Evolutionary conservation across 1,284 basidiomycete genomes (phyloP), one percentile per base, ranked within the genome.

Genomic region (Tilletia setariae): DNA sequence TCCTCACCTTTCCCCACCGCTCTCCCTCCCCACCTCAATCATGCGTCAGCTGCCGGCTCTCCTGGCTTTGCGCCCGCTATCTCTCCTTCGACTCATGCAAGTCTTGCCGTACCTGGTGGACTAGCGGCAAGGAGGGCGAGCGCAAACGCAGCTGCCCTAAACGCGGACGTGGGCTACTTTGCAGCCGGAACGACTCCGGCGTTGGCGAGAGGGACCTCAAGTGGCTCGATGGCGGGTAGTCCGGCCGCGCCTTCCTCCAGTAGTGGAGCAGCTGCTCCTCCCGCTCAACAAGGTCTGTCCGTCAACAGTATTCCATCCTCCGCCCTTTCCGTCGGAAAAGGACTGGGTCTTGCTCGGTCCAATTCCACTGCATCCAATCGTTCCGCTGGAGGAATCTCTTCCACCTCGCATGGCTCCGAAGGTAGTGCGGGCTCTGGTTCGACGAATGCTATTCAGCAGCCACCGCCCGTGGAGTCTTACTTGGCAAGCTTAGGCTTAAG

Each of bases 401-500:
- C 62, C 9, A 21, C 62, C 7, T 63, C 62, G 1, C 42, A 46
- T 28, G 62, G 40, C 35, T 43, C 62, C 62, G 62, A 61, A 15
- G 56, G 56, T 15, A 61, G 56, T 30, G 56, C 30, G 3, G 56
- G 56, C 2, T 61, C 56, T 13, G 32, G 25, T 21, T 30, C 56
- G 15, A 40, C 4, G 35, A 32, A 61, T 56, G n/a, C 51, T 13
- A 7, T 30, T 1, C 25, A 28, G 2, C 30, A 42, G 28, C 40
- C 64, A 30, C 64, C 23, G 2, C 70, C 73, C 1, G 65, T 72
- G 25, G 59, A 70, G 51, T 68, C 74, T 9, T 74, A 74, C 51
- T 70, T 77, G 15, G 66, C 69, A 30, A 69, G 66, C 42, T 70
- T 77, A 11, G 75, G 75, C 28, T 70, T 77, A 16, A 71, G 70